Conservation (phyloP, 2,329 filamentous ascomycete genomes). For the Fusarium citri region DNA sequence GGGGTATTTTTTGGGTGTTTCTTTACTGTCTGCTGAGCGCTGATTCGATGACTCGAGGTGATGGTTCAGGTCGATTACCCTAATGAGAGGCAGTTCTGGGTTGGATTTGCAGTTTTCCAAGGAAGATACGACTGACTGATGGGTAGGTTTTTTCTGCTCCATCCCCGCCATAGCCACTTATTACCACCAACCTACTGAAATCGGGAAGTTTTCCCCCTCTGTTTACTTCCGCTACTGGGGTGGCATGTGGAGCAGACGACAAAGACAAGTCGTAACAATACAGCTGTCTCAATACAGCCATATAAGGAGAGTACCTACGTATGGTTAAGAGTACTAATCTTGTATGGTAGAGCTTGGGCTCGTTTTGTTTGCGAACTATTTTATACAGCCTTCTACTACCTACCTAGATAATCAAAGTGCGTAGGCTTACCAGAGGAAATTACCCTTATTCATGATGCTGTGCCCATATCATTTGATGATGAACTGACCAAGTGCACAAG, state of each 20-base stretch:
- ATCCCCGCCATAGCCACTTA: slow-evolving; percentile 16
- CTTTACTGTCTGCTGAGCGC: slow-evolving; percentile 29
- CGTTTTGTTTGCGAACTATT: background rate
- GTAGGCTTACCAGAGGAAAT: background rate
- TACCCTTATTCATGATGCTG: background rate
- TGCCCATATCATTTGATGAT: background rate
- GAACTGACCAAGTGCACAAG: background rate
- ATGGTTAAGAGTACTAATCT: background rate
- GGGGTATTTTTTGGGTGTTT: slow-evolving; percentile 40
- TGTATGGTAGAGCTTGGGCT: background rate
- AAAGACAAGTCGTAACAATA: background rate
- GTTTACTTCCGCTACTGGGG: background rate
- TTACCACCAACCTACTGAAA: background rate
- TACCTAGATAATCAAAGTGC: background rate
- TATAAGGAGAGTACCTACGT: background rate
- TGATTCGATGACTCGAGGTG: slow-evolving; percentile 40
- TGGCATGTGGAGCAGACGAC: background rate
- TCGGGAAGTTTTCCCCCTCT: background rate
- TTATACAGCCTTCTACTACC: background rate
- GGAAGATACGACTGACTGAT: slow-evolving; percentile 12
- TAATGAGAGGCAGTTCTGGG: slow-evolving; percentile 16
- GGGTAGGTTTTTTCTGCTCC: slow-evolving; percentile 1
- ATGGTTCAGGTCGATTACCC: slow-evolving; percentile 34
- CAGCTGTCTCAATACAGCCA: background rate
- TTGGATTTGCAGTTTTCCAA: slow-evolving; percentile 5